Evolutionary conservation across 1,139 yeast genomes (phyloP), one percentile per base, ranked within the genome.

Genomic region (Candida tropicalis): DNA sequence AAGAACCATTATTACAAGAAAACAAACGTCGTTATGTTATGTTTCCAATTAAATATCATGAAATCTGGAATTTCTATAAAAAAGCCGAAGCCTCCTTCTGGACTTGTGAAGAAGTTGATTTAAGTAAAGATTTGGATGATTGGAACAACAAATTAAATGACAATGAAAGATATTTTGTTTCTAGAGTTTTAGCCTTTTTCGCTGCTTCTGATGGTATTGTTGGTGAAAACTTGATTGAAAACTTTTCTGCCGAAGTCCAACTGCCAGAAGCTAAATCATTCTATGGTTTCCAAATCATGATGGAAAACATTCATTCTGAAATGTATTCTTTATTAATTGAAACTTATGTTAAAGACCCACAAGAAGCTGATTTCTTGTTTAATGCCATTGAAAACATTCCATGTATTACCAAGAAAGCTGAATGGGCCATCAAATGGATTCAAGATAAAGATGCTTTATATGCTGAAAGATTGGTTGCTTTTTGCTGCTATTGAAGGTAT

Each of bases 401-500:
- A 46, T 87, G 93, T 68, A 90, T 93, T 67, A 87, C 84, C 70
- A 88, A 87, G 77, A 95, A 95, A 79, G 97, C 98, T 48, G 95
- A 90, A 56, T 93, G 98, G 97, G 97, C 98, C 42, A 74, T 91
- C 64, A 82, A 95, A 73, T 93, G 99, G 99, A 93, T 93, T 62
- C 73, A 80, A 51, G 96, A 90, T 63, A 79, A 83, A 27, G 84
- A 85, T 45, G 95, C 97, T 15, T 77, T 91, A 53, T 93, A 87
- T 61, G 97, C 84, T 56, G 98, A 93, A 77, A 86, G 99, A 68
- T 79, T 93, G 58, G 95, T 95, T 52, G 99, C 99, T 15, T 93
- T n/a, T 93, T 63, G 99, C 99, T 49, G 99, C 99, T 49, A 97
- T 93, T 49, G 99, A 93, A 74, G 99, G 99, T 73, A 88, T 95